Percentiles rank a stretch among this genome's conserved stretches.
phyloP scores from a whole-genome alignment of 2,329 filamentous ascomycete species.

The Colletotrichum cereale region DNA sequence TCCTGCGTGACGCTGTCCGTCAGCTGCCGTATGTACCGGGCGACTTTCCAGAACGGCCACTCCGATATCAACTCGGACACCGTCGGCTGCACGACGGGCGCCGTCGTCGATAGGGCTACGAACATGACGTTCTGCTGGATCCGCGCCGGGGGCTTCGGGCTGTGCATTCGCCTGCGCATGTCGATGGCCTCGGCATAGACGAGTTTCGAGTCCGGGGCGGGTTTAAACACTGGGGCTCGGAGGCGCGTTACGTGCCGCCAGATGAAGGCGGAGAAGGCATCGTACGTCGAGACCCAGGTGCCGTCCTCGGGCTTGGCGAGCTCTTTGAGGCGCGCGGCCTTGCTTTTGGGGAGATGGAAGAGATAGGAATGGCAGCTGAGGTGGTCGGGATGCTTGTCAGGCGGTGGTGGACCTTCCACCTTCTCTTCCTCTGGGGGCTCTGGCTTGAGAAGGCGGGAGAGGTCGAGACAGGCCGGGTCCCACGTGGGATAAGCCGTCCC shows the following conservation, averaged over 20 bases:
- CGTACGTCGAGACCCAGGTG: conserved; percentile 60
- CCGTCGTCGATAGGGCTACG: conserved; percentile 44
- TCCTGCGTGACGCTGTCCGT: conserved; percentile 53
- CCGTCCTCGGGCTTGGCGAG: conserved; percentile 50
- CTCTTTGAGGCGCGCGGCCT: conserved; percentile 54
- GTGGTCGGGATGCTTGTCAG: conserved; percentile 48
- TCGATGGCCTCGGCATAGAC: conserved; percentile 30
- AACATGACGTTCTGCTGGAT: conserved; percentile 53
- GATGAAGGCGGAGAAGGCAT: conserved; percentile 57
- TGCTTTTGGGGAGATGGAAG: conserved; percentile 59
- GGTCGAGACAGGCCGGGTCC: conserved; percentile 52
- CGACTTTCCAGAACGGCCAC: conserved; percentile 51
- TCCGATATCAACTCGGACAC: conserved; percentile 51
- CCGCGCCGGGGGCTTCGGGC: conserved; percentile 44
- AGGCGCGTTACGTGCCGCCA: conserved; percentile 55
- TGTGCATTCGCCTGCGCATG: conserved; percentile 45
- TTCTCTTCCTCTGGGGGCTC: conserved; percentile 45
- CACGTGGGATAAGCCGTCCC: conserved; percentile 49
- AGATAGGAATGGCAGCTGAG: conserved; percentile 47
- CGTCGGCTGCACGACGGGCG: conserved; percentile 47
- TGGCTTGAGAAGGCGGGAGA: conserved; percentile 50
- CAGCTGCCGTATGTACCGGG: conserved; percentile 53
- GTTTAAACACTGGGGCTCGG: conserved; percentile 50
- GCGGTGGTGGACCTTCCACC: conserved; percentile 48
- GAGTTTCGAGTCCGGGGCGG: conserved; percentile 45